Conservation (phyloP, 768 basidiomycete genomes). For the Podaxis carcinomalis region DNA sequence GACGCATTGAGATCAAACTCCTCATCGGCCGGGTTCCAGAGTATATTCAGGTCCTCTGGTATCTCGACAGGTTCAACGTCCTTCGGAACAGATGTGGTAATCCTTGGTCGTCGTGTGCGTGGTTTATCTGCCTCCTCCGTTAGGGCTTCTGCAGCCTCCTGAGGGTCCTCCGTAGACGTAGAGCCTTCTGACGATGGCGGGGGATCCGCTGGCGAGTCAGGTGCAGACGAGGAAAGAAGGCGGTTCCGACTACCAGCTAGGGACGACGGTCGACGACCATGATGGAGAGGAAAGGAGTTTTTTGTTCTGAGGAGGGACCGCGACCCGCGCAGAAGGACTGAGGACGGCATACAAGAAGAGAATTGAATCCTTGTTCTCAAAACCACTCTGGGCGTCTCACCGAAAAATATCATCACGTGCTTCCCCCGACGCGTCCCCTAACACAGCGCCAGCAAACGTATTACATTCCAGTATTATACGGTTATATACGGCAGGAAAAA, state of each 20-base stretch:
- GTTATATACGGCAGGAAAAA: constrained; percentile 5
- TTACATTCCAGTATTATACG: constrained; percentile 8
- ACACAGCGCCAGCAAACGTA: neutral
- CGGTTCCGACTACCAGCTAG: constrained; percentile 10
- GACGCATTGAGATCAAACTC: constrained; percentile 23
- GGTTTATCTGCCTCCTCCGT: constrained; percentile 42
- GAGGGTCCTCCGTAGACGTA: constrained; percentile 14
- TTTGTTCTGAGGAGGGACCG: constrained; percentile 5
- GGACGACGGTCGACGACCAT: constrained; percentile 13
- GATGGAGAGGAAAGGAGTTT: constrained; percentile 14
- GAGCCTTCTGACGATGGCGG: constrained; percentile 10
- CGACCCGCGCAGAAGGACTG: constrained; percentile 14
- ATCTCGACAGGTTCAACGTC: constrained; percentile 44
- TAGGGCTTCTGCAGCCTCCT: constrained; percentile 16
- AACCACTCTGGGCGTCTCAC: neutral
- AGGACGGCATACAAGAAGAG: constrained; percentile 14
- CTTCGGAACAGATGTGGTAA: constrained; percentile 24
- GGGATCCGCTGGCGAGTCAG: constrained; percentile 13
- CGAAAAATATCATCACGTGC: constrained; percentile 15
- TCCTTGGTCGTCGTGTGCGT: constrained; percentile 35
- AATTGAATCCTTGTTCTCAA: constrained; percentile 12
- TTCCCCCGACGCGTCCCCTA: neutral
- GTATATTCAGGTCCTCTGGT: constrained; percentile 53
- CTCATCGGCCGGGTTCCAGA: constrained; percentile 57
- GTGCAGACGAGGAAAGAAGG: constrained; percentile 4